These are phyloP conservation scores for Colletotrichum lini DNA, from an alignment of 2,329 filamentous ascomycete genomes.

Conservation along the genomic window DNA sequence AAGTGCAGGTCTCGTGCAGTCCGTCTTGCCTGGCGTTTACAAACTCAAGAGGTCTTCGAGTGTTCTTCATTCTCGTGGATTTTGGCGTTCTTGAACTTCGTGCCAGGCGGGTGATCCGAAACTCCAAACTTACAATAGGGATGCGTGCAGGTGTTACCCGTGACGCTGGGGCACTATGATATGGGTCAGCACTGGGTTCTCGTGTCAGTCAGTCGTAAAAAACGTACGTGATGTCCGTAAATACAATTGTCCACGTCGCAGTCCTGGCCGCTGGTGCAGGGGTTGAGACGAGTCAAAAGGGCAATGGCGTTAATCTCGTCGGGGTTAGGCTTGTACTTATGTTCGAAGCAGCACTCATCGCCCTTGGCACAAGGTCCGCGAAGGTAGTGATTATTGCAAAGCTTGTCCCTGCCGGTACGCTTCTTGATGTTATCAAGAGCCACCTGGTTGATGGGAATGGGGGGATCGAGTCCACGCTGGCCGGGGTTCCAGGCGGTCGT, in stretches of 20 bases:
- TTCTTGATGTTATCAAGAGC: constrained; percentile 70
- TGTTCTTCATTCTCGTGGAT: constrained; percentile 51
- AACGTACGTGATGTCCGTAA: constrained; percentile 73
- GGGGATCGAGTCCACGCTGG: constrained; percentile 67
- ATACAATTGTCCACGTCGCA: constrained; percentile 72
- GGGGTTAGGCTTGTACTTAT: constrained; percentile 66
- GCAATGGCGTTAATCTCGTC: constrained; percentile 71
- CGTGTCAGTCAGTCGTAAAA: not conserved
- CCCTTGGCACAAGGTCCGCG: constrained; percentile 70
- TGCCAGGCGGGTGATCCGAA: constrained; percentile 70
- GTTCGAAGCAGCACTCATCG: constrained; percentile 69
- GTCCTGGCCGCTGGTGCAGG: constrained; percentile 70
- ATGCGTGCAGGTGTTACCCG: constrained; percentile 65
- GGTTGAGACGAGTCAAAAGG: constrained; percentile 69
- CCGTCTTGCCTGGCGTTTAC: not conserved
- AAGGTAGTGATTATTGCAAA: constrained; percentile 75
- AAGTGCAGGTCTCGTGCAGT: not conserved
- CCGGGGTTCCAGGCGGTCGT: constrained; percentile 66
- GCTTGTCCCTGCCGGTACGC: constrained; percentile 67
- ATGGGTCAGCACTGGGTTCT: constrained; percentile 17
- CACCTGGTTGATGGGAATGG: constrained; percentile 61
- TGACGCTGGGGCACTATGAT: constrained; percentile 67
- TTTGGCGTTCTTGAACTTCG: constrained; percentile 60
- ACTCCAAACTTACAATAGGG: constrained; percentile 69
- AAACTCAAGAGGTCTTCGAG: not conserved